phyloP scores from a whole-genome alignment of 2,329 filamentous ascomycete genomes.

The Phyllosticta citrichinensis region DNA sequence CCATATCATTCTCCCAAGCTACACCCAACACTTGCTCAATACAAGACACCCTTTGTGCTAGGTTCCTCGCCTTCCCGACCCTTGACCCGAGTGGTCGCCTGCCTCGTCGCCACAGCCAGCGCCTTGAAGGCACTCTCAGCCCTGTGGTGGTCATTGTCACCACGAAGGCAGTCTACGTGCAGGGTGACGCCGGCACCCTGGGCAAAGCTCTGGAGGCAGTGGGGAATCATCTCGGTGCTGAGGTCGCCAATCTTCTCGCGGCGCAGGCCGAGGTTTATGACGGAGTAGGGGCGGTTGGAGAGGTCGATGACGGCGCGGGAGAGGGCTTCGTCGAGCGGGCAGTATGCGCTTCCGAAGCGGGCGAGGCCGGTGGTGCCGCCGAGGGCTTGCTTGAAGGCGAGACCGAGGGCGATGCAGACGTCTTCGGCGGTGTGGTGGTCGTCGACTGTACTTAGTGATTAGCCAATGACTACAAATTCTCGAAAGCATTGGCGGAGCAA shows the following conservation, averaged over 20 bases:
- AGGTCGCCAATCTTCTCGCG: conserved; percentile 91
- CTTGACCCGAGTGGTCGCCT: conserved; percentile 63
- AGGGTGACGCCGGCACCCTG: conserved; percentile 84
- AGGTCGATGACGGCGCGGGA: conserved; percentile 91
- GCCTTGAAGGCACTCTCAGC: conserved; percentile 98
- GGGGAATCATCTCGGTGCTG: conserved; percentile 93
- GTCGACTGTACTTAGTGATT: conserved; percentile 54
- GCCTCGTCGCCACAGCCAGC: conserved; percentile 71
- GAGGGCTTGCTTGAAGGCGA: conserved; percentile 72
- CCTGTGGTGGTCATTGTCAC: conserved; percentile 90
- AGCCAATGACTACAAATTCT: not conserved
- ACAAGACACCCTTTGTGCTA: conserved; percentile 89
- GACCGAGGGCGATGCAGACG: conserved; percentile 80
- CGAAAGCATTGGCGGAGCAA: not conserved
- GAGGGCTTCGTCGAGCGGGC: conserved; percentile 88
- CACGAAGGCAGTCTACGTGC: conserved; percentile 85
- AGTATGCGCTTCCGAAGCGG: conserved; percentile 85
- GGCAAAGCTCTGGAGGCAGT: conserved; percentile 90
- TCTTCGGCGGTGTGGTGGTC: conserved; percentile 98
- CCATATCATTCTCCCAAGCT: not conserved
- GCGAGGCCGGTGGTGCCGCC: conserved; percentile 70
- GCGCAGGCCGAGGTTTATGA: conserved; percentile 73
- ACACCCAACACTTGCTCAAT: conserved; percentile 13
- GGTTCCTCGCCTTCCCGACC: conserved; percentile 87
- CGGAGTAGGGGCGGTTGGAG: conserved; percentile 78